These are phyloP conservation scores for Parietaria judaica DNA, from an alignment of 306 rosid genomes.

Conservation along the genomic window DNA sequence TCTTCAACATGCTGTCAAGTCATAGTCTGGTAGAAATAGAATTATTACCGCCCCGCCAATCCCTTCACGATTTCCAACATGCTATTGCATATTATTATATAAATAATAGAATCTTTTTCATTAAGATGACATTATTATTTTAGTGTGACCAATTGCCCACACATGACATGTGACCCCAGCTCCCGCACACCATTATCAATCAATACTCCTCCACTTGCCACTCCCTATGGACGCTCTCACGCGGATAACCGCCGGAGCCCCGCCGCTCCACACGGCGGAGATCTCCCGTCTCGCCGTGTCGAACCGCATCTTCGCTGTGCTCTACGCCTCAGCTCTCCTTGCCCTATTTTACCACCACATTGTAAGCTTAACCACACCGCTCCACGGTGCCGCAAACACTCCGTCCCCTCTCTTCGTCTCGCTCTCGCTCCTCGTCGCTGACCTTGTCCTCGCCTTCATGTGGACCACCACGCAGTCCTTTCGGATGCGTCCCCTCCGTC, in stretches of 20 bases:
- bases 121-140: no score
- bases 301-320: slow-evolving; percentile 24
- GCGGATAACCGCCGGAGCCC: neutral
- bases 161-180: no score
- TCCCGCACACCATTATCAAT: neutral
- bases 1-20: no score
- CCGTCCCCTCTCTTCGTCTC: slow-evolving; percentile 17
- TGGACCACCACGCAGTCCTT: slow-evolving; percentile 23
- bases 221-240: neutral
- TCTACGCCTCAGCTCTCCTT: slow-evolving; percentile 21
- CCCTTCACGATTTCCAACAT: no score
- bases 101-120: no score
- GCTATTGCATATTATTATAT: no score
- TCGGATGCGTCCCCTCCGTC: slow-evolving; percentile 24
- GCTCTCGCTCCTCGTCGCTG: slow-evolving; percentile 26
- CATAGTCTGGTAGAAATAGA: no score
- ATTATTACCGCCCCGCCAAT: no score
- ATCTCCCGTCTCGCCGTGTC: slow-evolving; percentile 6
- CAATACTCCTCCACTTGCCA: neutral
- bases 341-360: slow-evolving; percentile 25
- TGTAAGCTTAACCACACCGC: slow-evolving; percentile 18
- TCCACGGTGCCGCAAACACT: slow-evolving; percentile 18
- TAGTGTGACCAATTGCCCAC: no score
- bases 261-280: slow-evolving; percentile 18
- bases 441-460: slow-evolving; percentile 23